Evolutionary conservation across 2,329 filamentous ascomycete genomes (phyloP).

Genomic region (Thielaviopsis musarum): DNA sequence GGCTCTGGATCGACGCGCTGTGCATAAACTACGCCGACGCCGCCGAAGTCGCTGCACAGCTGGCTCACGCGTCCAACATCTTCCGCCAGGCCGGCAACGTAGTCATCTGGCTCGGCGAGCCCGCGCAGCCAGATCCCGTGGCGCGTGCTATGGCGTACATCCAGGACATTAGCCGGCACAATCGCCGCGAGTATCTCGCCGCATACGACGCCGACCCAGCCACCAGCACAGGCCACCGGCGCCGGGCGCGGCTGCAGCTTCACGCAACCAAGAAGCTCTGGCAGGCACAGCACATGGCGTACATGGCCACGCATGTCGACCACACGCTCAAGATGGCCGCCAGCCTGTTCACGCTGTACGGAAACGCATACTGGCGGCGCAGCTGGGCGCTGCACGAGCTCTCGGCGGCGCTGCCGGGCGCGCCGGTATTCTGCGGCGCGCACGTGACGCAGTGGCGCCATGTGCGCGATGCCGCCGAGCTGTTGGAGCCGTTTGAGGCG

Average conservation of each 20-base stretch:
- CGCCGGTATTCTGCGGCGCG: constrained; percentile 8
- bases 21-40: constrained; percentile 14
- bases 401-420: background rate
- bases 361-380: constrained; percentile 7
- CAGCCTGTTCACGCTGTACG: constrained; percentile 10
- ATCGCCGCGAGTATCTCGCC: constrained; percentile 7
- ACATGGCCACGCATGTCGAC: constrained; percentile 6
- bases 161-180: constrained; percentile 9
- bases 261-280: constrained; percentile 7
- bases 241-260: constrained; percentile 7
- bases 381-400: constrained; percentile 8
- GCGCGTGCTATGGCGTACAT: constrained; percentile 6
- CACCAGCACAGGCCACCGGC: constrained; percentile 7
- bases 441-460: constrained; percentile 11
- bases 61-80: constrained; percentile 10
- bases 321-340: constrained; percentile 9
- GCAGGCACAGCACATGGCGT: constrained; percentile 3
- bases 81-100: constrained; percentile 12
- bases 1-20: constrained; percentile 15
- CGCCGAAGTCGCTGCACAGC: constrained; percentile 11
- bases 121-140: constrained; percentile 6
- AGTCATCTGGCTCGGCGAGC: constrained; percentile 14
- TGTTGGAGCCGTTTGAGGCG: constrained; percentile 6
- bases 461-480: constrained; percentile 10
- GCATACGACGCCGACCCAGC: constrained; percentile 7